Evolutionary conservation across 2,329 filamentous ascomycete species (phyloP).

Genomic region (Nemania bipapillata): DNA sequence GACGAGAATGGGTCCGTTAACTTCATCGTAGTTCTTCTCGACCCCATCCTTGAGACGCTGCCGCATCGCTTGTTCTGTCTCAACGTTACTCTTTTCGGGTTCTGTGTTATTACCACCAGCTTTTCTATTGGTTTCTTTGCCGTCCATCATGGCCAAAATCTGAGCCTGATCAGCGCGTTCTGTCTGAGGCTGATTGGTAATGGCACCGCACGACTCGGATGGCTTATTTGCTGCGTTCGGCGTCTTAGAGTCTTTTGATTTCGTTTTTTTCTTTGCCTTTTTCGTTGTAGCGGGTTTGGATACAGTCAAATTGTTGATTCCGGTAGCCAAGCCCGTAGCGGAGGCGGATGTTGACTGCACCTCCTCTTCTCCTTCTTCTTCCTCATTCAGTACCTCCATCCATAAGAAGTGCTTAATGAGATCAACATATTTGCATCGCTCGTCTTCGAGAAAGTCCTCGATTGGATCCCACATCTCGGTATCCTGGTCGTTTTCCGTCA

Average conservation of each 20-base stretch:
- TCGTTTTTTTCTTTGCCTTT: slow-evolving; percentile 52
- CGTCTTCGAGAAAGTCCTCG: slow-evolving; percentile 59
- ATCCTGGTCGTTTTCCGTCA: slow-evolving; percentile 49
- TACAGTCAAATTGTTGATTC: slow-evolving; percentile 19
- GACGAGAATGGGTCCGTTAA: slow-evolving; percentile 50
- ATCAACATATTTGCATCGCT: slow-evolving; percentile 57
- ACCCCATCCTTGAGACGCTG: slow-evolving; percentile 56
- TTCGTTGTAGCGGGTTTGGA: slow-evolving; percentile 43
- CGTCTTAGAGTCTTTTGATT: slow-evolving; percentile 39
- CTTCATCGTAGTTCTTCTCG: slow-evolving; percentile 50
- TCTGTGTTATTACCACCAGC: slow-evolving; percentile 35
- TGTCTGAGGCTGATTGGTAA: not conserved
- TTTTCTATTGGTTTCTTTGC: not conserved
- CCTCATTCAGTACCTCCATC: slow-evolving; percentile 48
- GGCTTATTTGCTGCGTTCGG: slow-evolving; percentile 9
- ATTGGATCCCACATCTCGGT: slow-evolving; percentile 61
- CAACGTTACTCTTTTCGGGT: slow-evolving; percentile 56
- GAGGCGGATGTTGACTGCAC: slow-evolving; percentile 1
- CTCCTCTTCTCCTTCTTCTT: slow-evolving; percentile 25
- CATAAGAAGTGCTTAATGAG: slow-evolving; percentile 60
- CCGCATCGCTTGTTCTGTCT: slow-evolving; percentile 56
- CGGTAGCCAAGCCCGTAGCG: slow-evolving; percentile 5
- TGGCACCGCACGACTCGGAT: not conserved
- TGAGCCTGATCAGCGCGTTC: slow-evolving; percentile 34
- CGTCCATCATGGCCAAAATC: slow-evolving; percentile 41